phyloP scores from a whole-genome alignment of 148 eudicot species.

The Rhododendron ovatum region DNA sequence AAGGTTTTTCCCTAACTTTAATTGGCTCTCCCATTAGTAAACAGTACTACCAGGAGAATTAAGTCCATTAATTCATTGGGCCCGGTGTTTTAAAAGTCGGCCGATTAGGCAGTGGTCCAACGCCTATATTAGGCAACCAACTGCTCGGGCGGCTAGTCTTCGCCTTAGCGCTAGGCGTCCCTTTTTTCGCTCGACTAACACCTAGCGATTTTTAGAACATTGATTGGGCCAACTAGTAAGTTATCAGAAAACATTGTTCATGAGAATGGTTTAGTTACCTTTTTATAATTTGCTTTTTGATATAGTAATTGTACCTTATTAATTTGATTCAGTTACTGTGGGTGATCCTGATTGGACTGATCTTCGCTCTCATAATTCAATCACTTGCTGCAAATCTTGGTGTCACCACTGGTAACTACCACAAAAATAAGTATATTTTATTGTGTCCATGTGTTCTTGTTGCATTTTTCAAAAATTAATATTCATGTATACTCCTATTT shows the following conservation, averaged over 20 bases:
- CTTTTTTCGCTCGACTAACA: accelerated
- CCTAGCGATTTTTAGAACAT: too few species aligned
- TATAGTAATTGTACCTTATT: neutral
- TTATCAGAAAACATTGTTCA: neutral
- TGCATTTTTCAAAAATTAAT: too few species aligned
- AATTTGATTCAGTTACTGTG: conserved; percentile 55
- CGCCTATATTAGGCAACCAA: too few species aligned
- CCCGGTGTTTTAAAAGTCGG: too few species aligned
- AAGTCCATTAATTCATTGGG: too few species aligned
- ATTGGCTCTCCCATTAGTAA: neutral
- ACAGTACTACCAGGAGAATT: too few species aligned
- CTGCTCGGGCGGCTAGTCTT: too few species aligned
- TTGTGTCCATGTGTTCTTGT: too few species aligned
- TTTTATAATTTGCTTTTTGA: neutral
- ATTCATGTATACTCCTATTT: too few species aligned
- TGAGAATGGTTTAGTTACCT: neutral
- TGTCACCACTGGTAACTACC: conserved; percentile 62
- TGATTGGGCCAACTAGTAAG: neutral
- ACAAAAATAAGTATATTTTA: too few species aligned
- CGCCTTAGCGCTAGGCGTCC: too few species aligned
- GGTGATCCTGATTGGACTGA: conserved; percentile 77
- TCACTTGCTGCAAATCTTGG: conserved; percentile 92
- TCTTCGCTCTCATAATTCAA: conserved; percentile 82
- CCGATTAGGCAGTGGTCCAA: too few species aligned
- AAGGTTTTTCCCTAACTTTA: neutral